Evolutionary conservation across 352 stramenopile species (phyloP).

Genomic region (Phytophthora quininea): DNA sequence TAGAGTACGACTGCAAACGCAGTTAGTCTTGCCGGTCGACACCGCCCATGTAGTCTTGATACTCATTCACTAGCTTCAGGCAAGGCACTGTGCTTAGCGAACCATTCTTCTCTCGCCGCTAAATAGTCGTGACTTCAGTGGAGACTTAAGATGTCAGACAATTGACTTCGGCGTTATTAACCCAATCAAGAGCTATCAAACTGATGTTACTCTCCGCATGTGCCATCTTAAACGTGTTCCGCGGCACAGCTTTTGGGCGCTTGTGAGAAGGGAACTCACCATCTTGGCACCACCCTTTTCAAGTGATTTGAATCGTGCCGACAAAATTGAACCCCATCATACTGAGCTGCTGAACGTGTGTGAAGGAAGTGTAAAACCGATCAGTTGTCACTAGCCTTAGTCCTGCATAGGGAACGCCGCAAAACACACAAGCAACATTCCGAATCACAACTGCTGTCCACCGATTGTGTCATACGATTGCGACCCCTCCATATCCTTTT

Average conservation of each 20-base stretch:
- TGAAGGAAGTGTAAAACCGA: background rate
- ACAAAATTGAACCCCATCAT: background rate
- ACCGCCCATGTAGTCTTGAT: constrained; percentile 5
- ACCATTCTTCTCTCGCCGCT: background rate
- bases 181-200: background rate
- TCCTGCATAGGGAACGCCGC: background rate
- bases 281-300: background rate
- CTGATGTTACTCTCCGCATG: background rate
- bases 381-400: background rate
- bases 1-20: constrained; percentile 17
- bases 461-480: background rate
- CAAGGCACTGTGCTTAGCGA: background rate
- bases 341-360: background rate
- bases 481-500: background rate
- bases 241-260: background rate
- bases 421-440: background rate
- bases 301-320: background rate
- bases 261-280: background rate
- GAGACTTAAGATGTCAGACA: background rate
- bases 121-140: background rate
- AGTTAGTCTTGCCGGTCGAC: constrained; percentile 20
- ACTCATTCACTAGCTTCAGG: background rate
- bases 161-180: background rate
- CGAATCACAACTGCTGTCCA: background rate
- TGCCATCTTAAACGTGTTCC: background rate